Evolutionary conservation across 1,139 yeast genomes (phyloP).

Genomic region (Geotrichum candidum): DNA sequence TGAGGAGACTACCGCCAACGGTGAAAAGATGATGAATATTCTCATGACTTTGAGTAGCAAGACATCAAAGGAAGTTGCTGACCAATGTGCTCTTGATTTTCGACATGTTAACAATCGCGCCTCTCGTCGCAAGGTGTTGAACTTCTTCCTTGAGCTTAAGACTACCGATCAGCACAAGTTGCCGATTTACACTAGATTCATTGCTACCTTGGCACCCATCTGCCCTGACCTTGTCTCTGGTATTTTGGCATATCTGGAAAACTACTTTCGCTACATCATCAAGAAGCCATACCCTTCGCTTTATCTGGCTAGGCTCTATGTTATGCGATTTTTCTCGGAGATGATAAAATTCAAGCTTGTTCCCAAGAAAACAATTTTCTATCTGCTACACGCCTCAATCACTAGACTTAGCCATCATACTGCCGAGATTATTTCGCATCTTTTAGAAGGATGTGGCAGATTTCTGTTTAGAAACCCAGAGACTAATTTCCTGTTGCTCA

Average conservation of each 20-base stretch:
- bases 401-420: slow-evolving; percentile 23
- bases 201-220: slow-evolving; percentile 50
- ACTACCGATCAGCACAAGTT: slow-evolving; percentile 29
- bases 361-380: slow-evolving; percentile 67
- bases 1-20: slow-evolving; percentile 21
- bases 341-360: slow-evolving; percentile 69
- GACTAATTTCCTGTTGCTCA: slow-evolving; percentile 53
- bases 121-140: slow-evolving; percentile 55
- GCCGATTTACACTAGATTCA: slow-evolving; percentile 56
- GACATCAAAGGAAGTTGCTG: slow-evolving; percentile 46
- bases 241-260: slow-evolving; percentile 51
- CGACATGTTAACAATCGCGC: slow-evolving; percentile 67
- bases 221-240: slow-evolving; percentile 53
- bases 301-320: slow-evolving; percentile 39
- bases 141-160: slow-evolving; percentile 42
- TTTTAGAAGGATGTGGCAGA: slow-evolving; percentile 72
- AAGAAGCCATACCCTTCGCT: slow-evolving; percentile 22
- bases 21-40: slow-evolving; percentile 23
- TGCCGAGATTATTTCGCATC: slow-evolving; percentile 50
- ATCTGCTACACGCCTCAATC: slow-evolving; percentile 48
- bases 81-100: slow-evolving; percentile 52
- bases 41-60: slow-evolving; percentile 24
- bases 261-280: slow-evolving; percentile 26
- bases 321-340: slow-evolving; percentile 54
- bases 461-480: slow-evolving; percentile 59